Evolutionary conservation across 352 stramenopile species (phyloP).

Genomic region (Phytophthora fragariae): DNA sequence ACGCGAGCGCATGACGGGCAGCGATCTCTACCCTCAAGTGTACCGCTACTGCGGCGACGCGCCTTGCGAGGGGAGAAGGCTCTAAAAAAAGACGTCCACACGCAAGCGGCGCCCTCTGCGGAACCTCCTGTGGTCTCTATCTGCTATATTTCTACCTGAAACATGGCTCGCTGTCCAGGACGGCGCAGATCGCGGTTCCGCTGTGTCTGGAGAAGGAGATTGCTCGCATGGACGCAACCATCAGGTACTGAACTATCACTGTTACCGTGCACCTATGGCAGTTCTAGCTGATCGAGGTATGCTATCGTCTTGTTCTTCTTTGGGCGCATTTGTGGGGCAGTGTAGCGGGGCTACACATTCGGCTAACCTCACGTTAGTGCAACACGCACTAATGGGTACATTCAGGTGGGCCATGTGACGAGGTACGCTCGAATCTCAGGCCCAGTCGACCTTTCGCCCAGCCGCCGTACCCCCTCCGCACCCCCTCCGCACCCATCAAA

Average conservation of each 20-base stretch:
- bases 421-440: too few relatives aligned
- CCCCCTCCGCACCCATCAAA: too few relatives aligned
- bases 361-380: too few relatives aligned
- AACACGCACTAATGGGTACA: too few relatives aligned
- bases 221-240: neutral
- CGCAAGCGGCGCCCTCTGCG: neutral
- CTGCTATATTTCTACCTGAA: conserved; percentile 6
- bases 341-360: too few relatives aligned
- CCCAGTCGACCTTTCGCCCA: too few relatives aligned
- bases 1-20: neutral
- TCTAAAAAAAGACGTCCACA: neutral
- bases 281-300: neutral
- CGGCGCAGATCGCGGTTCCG: neutral
- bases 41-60: conserved; percentile 9
- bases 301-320: too few relatives aligned
- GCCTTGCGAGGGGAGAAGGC: conserved; percentile 7
- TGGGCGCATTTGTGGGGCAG: too few relatives aligned
- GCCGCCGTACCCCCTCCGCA: too few relatives aligned
- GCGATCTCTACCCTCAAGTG: neutral
- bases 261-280: neutral
- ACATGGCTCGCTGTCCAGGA: neutral
- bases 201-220: conserved; percentile 13
- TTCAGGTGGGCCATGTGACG: too few relatives aligned
- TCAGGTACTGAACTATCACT: neutral
- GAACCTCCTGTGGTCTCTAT: neutral